Base-by-base conservation (phyloP, 2,329 filamentous ascomycete genomes). In the Truncatella angustata region DNA sequence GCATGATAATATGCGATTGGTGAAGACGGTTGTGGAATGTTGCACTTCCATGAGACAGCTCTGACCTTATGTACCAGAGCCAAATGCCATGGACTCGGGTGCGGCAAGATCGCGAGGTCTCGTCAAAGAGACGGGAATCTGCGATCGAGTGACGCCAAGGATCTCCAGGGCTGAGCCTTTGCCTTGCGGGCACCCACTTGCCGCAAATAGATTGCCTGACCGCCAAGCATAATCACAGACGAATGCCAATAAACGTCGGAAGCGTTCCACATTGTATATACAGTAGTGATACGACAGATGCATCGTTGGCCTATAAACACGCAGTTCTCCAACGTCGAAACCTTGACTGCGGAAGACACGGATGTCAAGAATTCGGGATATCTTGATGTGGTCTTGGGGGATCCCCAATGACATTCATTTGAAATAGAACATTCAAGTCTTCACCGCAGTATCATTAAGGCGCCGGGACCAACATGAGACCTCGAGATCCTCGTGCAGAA, bases 1-100 rank as follows among this genome's bases (percentile, higher is more conserved):
- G 42, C 14, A 43, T 12, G 11, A 7, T 50, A 36, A 26, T 40
- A 39, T 21, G 32, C 23, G 49, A 45, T 18, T 30, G 14, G 23
- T n/a, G 28, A 35, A 32, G 7, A 32, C 18, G n/a, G 24, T 49
- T 40, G 50, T 52, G 44, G 26, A 47, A 52, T 52, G 50, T 52
- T 36, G 36, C 44, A 52, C 50, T 34, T 28, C 20, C 7, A 16
- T 32, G 24, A 23, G 18, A 28, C 14, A 7, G 16, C 3, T 16
- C 20, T 44, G 40, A 26, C 16, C 23, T 44, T 44, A 44, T 16
- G 40, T 44, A 44, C 12, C 2, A 21, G 21, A 21, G 6, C 40
- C 14, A 20, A 10, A 44, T 11, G 12, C 18, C 40, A 44, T 16
- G 16, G 40, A 14, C 14, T 10, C 9, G 40, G 23, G 9, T 12